Evolutionary conservation across 2,329 filamentous ascomycete species (phyloP), one percentile per base, ranked within the genome.

Genomic region (Drechslerella dactyloides): DNA sequence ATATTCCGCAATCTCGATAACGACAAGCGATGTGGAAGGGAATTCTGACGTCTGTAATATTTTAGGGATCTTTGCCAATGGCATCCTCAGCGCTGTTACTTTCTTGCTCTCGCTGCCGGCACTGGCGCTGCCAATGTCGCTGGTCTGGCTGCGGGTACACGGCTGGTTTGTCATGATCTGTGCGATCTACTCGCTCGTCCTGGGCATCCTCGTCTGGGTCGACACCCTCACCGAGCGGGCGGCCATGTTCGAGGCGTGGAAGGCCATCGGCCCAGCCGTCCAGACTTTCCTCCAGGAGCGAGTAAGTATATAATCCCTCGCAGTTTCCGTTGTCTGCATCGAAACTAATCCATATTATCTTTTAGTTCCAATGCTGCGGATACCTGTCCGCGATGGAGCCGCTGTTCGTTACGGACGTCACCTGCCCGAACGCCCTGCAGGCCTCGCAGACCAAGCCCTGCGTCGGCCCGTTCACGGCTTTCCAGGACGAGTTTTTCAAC

Each of bases 341-440:
- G 33, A 57, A 44, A 60, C 6, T 30, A 51, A 46, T 19, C 75
- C 65, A 77, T 75, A 33, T 75, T 76, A 50, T 10, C 10, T 24
- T 27, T 56, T 77, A 91, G 87, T 93, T 93, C 78, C 79, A 86
- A 76, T 94, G 90, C 85, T 94, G 90, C 76, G 90, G 90, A 73
- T 94, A 90, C 81, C 81, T 85, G 75, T 62, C 56, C 10, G 86
- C 84, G 79, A 89, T 87, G 2, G 84, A 85, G 11, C 89, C 89
- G 10, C 86, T 87, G 57, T 93, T 93, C 78, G 83, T 91, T 74
- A 86, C 85, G 63, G 88, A 93, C 76, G 74, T 79, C 4, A 85
- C 84, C 1, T 94, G 90, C 79, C 84, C 86, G 8, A 90, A 87
- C 77, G 85, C 89, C 5, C 85, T 89, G 1, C 85, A 87, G 40